Percentiles rank a stretch among this genome's conserved stretches.
These are phyloP conservation scores for Eremothecium cymbalariae DNA, from an alignment of 1,139 yeast genomes.

Conservation along the genomic window DNA sequence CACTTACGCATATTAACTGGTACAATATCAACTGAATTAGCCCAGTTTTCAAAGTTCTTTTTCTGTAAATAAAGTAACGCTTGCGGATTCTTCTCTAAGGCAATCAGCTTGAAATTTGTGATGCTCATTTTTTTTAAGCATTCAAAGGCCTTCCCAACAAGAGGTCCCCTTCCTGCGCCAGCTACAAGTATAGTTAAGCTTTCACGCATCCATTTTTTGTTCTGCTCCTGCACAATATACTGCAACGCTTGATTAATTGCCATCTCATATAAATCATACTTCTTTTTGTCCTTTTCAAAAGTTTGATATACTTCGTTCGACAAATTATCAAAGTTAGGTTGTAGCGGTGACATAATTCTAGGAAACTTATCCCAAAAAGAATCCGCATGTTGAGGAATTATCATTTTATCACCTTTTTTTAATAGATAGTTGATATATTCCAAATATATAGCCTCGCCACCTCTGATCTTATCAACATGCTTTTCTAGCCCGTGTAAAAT, in stretches of 20 bases:
- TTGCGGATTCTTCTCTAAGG: slow-evolving; percentile 64
- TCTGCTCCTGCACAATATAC: slow-evolving; percentile 27
- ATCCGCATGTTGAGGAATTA: slow-evolving; percentile 4
- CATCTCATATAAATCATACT: slow-evolving; percentile 56
- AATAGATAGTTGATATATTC: slow-evolving; percentile 47
- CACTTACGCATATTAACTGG: slow-evolving; percentile 51
- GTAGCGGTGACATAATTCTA: slow-evolving; percentile 47
- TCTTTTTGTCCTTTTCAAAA: slow-evolving; percentile 61
- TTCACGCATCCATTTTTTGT: slow-evolving; percentile 5
- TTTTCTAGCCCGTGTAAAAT: slow-evolving; percentile 43
- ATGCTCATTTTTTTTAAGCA: slow-evolving; percentile 35
- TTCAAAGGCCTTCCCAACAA: slow-evolving; percentile 46
- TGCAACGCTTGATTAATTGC: slow-evolving; percentile 57
- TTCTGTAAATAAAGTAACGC: slow-evolving; percentile 45
- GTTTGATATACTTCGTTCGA: slow-evolving; percentile 52
- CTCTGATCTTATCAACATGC: slow-evolving; percentile 31
- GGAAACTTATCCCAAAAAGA: slow-evolving; percentile 12
- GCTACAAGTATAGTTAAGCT: slow-evolving; percentile 45
- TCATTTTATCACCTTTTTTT: slow-evolving; percentile 31
- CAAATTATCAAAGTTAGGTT: slow-evolving; percentile 56
- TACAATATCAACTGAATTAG: slow-evolving; percentile 40
- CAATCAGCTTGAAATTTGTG: slow-evolving; percentile 36
- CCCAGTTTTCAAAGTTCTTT: slow-evolving; percentile 41
- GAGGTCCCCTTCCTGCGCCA: slow-evolving; percentile 86
- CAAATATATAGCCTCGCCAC: slow-evolving; percentile 41